Evolutionary conservation across 2,329 filamentous ascomycete genomes (phyloP).

Genomic region (Xenoacremonium recifei): DNA sequence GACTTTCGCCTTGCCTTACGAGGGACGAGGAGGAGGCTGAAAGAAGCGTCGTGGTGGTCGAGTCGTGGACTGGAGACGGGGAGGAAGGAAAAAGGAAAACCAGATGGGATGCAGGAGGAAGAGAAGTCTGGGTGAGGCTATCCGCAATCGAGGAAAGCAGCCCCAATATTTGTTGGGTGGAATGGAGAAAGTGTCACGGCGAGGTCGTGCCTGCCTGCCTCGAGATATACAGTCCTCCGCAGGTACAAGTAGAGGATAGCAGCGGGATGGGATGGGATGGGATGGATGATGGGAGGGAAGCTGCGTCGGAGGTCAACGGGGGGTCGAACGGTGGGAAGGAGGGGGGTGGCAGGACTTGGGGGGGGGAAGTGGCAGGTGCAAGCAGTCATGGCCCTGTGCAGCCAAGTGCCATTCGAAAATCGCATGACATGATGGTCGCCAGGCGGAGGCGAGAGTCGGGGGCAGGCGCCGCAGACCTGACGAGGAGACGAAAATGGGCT

Average conservation of each 20-base stretch:
- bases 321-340: neutral
- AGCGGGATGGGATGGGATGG: constrained; percentile 16
- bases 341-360: neutral
- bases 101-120: constrained; percentile 1
- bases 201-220: constrained; percentile 29
- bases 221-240: too few species aligned
- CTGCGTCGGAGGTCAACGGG: constrained; percentile 20
- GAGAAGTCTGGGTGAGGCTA: neutral
- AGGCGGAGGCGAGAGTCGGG: constrained; percentile 27
- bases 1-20: too few species aligned
- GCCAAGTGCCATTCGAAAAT: too few species aligned
- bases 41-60: too few species aligned
- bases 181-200: constrained; percentile 13
- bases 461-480: constrained; percentile 27
- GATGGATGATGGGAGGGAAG: constrained; percentile 17
- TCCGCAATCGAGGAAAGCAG: constrained; percentile 9
- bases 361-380: constrained; percentile 3
- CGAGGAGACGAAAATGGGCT: constrained; percentile 36
- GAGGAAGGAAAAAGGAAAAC: neutral
- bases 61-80: too few species aligned
- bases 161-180: constrained; percentile 8
- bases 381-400: too few species aligned
- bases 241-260: too few species aligned
- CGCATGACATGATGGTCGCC: constrained; percentile 34
- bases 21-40: constrained; percentile 9